A percentile compares a stretch with the other conserved stretches of the same genome.
Conservation (phyloP, 495 filamentous ascomycete species). For the Hypoxylon subgilvum region DNA sequence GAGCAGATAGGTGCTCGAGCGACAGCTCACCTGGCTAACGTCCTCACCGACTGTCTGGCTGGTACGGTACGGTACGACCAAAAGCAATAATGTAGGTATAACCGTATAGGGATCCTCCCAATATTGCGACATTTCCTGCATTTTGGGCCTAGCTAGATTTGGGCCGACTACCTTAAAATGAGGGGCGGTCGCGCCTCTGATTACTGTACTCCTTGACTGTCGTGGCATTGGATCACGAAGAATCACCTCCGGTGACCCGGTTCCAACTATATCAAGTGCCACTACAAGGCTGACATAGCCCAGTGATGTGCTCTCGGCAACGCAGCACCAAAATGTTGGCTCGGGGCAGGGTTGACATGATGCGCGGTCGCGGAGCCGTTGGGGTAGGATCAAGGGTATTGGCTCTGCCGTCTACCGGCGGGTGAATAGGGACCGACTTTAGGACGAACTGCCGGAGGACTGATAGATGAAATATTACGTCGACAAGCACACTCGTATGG, state of each 20-base stretch:
- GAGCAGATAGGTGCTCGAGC: constrained; percentile 4
- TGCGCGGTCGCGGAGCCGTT: not conserved
- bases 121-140: constrained; percentile 31
- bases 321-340: not conserved
- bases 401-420: not conserved
- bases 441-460: constrained; percentile 1
- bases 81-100: no score
- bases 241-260: constrained; percentile 28
- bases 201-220: constrained; percentile 34
- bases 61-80: constrained; percentile 27
- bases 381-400: constrained; percentile 11
- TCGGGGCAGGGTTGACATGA: not conserved
- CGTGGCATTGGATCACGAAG: constrained; percentile 22
- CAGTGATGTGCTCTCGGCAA: not conserved
- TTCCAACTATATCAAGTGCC: constrained; percentile 8
- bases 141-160: constrained; percentile 14
- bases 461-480: not conserved
- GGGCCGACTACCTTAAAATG: constrained; percentile 6
- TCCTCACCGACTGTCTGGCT: constrained; percentile 7
- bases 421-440: not conserved
- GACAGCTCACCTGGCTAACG: constrained; percentile 14
- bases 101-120: constrained; percentile 19
- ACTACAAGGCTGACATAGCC: constrained; percentile 17
- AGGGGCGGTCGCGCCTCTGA: constrained; percentile 32
- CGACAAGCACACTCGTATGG: no score